Evolutionary conservation across 495 filamentous ascomycete species (phyloP).

Genomic region (Aspergillus ostianus): DNA sequence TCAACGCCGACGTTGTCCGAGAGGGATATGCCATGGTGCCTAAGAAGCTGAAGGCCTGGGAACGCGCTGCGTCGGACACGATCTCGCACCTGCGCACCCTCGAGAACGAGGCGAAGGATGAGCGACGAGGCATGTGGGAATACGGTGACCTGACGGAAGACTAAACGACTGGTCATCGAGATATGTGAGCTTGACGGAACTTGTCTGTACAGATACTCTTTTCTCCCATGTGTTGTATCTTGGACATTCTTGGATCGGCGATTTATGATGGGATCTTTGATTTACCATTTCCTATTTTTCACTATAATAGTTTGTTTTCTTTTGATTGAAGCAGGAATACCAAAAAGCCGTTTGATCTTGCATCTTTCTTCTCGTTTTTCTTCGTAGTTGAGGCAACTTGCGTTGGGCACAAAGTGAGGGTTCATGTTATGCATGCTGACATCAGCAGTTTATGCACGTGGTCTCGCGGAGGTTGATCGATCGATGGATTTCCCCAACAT

Average conservation of each 20-base stretch:
- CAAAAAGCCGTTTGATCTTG: background rate
- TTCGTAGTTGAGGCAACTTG: too few species aligned
- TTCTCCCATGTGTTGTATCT: constrained; percentile 7
- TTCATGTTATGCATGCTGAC: background rate
- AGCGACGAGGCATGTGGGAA: constrained; percentile 89
- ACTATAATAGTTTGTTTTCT: background rate
- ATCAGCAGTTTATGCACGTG: constrained; percentile 1
- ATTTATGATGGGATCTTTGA: background rate
- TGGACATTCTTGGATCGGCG: background rate
- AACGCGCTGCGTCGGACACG: constrained; percentile 68
- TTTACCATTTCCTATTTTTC: background rate
- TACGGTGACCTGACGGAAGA: constrained; percentile 95
- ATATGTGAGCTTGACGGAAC: constrained; percentile 1
- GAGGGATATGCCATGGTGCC: constrained; percentile 90
- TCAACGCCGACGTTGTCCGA: constrained; percentile 80
- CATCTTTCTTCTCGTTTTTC: background rate
- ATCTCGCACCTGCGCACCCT: constrained; percentile 62
- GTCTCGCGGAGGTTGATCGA: background rate
- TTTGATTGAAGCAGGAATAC: constrained; percentile 5
- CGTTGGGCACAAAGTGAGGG: background rate
- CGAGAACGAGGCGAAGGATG: constrained; percentile 72
- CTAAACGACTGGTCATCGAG: constrained; percentile 36
- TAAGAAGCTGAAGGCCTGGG: constrained; percentile 85
- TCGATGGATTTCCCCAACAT: background rate
- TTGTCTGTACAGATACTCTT: constrained; percentile 16